These are phyloP conservation scores for Neofusicoccum umdonicola DNA, from an alignment of 2,329 filamentous ascomycete genomes.

Conservation along the genomic window DNA sequence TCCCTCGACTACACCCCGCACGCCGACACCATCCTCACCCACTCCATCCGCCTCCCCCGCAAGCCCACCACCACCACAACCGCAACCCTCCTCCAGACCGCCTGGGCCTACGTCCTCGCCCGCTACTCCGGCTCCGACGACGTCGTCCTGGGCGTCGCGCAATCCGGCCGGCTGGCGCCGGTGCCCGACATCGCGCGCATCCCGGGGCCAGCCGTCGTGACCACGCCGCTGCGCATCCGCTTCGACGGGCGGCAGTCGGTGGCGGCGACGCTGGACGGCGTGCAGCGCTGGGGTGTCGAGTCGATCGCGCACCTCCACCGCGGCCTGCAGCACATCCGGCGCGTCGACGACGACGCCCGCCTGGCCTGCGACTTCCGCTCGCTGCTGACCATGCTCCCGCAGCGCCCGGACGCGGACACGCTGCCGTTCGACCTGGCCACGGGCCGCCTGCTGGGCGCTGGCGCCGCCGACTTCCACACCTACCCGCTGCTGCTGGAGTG, in stretches of 20 bases:
- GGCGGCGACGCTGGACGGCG: conserved; percentile 52
- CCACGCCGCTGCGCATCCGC: conserved; percentile 55
- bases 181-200: conserved; percentile 51
- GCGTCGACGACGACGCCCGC: conserved; percentile 45
- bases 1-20: conserved; percentile 50
- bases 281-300: conserved; percentile 56
- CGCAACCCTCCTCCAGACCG: conserved; percentile 54
- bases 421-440: conserved; percentile 45
- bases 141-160: conserved; percentile 59
- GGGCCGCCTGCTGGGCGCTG: conserved; percentile 44
- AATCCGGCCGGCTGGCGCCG: conserved; percentile 55
- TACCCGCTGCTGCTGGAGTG: conserved; percentile 65
- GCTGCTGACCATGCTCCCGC: conserved; percentile 36
- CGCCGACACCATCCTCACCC: conserved; percentile 41
- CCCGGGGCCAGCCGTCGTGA: conserved; percentile 61
- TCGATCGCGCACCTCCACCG: conserved; percentile 65
- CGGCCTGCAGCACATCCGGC: conserved; percentile 59
- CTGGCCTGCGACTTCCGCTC: conserved; percentile 50
- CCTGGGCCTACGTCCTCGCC: conserved; percentile 40
- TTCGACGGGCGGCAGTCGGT: conserved; percentile 33
- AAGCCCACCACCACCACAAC: conserved; percentile 41
- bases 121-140: conserved; percentile 52
- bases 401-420: conserved; percentile 40
- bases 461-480: conserved; percentile 56
- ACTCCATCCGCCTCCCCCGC: not conserved